Evolutionary conservation across 1,284 basidiomycete genomes (phyloP).

Genomic region (Tremellales sp.): DNA sequence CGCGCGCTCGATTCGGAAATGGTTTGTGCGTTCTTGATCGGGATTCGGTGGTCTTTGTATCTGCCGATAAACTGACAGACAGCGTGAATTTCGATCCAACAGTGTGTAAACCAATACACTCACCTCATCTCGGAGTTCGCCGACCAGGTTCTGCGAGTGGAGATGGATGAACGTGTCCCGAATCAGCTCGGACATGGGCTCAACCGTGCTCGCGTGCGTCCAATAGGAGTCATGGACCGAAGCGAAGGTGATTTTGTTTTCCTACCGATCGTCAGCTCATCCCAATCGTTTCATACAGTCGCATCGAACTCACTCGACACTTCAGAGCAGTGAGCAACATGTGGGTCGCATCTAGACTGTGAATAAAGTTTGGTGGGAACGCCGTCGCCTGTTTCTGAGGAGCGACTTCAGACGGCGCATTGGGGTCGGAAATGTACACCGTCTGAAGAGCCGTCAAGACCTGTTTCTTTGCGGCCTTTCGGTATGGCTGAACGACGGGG

Average conservation of each 20-base stretch:
- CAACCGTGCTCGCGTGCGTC: constrained; percentile 88
- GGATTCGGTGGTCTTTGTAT: constrained; percentile 71
- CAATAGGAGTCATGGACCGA: constrained; percentile 99
- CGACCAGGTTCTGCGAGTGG: constrained; percentile 80
- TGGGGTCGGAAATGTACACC: constrained; percentile 90
- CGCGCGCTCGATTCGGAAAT: constrained; percentile 12
- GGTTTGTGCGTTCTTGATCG: constrained; percentile 50
- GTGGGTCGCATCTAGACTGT: constrained; percentile 96
- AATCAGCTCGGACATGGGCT: constrained; percentile 84
- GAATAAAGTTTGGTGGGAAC: constrained; percentile 98
- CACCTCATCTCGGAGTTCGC: constrained; percentile 51
- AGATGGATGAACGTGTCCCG: constrained; percentile 91
- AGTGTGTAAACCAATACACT: constrained; percentile 7
- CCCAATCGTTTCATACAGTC: neutral
- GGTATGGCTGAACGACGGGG: constrained; percentile 95
- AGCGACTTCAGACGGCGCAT: constrained; percentile 74
- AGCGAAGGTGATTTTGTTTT: constrained; percentile 74
- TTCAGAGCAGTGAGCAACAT: constrained; percentile 98
- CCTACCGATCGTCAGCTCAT: constrained; percentile 50
- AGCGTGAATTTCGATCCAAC: neutral
- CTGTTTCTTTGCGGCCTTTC: constrained; percentile 73
- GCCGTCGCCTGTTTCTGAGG: constrained; percentile 85
- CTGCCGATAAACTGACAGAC: constrained; percentile 66
- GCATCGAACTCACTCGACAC: constrained; percentile 61
- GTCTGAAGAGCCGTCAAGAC: constrained; percentile 81